A percentile compares a stretch with the other conserved stretches of the same genome.
Conservation (phyloP, 1,139 yeast genomes). For the Spencermartinsiella ligniputridi region DNA sequence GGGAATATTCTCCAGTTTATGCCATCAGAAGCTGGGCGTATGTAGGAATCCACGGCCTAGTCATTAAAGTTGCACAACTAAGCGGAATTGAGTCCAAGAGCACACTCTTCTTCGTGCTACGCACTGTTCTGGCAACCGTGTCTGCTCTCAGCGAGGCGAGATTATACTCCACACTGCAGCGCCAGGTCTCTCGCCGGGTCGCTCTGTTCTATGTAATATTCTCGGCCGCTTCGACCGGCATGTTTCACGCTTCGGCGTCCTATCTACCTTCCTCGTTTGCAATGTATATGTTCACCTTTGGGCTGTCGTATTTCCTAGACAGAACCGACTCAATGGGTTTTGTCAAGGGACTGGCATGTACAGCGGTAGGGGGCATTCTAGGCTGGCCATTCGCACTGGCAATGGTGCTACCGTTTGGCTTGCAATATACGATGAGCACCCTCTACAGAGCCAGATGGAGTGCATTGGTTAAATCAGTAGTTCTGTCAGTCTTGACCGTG, state of each 20-base stretch:
- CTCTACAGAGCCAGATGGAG: background rate
- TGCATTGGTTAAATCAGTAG: background rate
- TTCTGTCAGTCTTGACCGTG: slow-evolving; percentile 5
- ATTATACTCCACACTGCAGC: slow-evolving; percentile 44
- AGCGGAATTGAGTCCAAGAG: slow-evolving; percentile 6
- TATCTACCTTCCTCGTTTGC: slow-evolving; percentile 84
- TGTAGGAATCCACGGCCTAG: slow-evolving; percentile 34
- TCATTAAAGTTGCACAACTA: slow-evolving; percentile 18
- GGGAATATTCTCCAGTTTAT: slow-evolving; percentile 93
- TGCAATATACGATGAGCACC: slow-evolving; percentile 22
- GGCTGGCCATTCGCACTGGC: slow-evolving; percentile 92
- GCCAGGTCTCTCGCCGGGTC: slow-evolving; percentile 35
- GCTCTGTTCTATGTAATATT: slow-evolving; percentile 58
- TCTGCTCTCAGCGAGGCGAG: slow-evolving; percentile 53
- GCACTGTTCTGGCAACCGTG: slow-evolving; percentile 50
- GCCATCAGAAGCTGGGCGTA: slow-evolving; percentile 87
- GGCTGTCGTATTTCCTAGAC: slow-evolving; percentile 40
- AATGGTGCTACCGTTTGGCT: slow-evolving; percentile 53
- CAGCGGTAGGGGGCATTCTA: slow-evolving; percentile 62
- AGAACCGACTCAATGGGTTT: slow-evolving; percentile 18
- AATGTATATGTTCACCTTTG: slow-evolving; percentile 60
- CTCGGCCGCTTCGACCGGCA: slow-evolving; percentile 53
- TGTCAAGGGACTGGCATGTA: slow-evolving; percentile 45
- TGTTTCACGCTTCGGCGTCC: slow-evolving; percentile 83
- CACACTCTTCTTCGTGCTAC: slow-evolving; percentile 44